Evolutionary conservation across 2,329 filamentous ascomycete genomes (phyloP).

Genomic region (Plenodomus lindquistii): DNA sequence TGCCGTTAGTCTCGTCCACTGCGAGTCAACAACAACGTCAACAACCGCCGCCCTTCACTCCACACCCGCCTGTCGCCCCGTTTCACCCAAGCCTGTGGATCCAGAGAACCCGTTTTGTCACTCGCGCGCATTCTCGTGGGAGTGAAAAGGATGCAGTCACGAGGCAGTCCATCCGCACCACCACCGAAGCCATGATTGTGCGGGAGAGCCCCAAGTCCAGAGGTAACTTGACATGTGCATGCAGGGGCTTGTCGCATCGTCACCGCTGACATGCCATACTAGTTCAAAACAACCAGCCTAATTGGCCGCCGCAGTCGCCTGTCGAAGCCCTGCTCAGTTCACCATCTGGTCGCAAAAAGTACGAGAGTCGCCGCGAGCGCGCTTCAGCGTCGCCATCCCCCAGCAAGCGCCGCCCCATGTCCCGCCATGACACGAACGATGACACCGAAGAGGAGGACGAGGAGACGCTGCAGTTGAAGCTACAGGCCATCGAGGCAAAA

Average conservation of each 20-base stretch:
- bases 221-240: constrained; percentile 27
- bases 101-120: constrained; percentile 4
- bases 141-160: constrained; percentile 31
- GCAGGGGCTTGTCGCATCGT: constrained; percentile 1
- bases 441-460: constrained; percentile 75
- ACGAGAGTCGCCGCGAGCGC: constrained; percentile 66
- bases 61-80: not conserved
- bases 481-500: constrained; percentile 86
- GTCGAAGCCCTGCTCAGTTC: constrained; percentile 67
- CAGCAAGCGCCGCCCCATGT: constrained; percentile 48
- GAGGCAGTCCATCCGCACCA: constrained; percentile 15
- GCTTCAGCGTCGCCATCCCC: constrained; percentile 63
- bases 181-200: constrained; percentile 48
- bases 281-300: constrained; percentile 47
- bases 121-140: constrained; percentile 7
- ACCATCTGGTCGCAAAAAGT: constrained; percentile 77
- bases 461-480: constrained; percentile 81
- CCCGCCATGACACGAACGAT: constrained; percentile 13
- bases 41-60: constrained; percentile 10
- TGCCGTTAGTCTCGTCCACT: not conserved
- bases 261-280: constrained; percentile 17
- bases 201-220: constrained; percentile 53
- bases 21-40: constrained; percentile 24
- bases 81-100: not conserved
- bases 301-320: constrained; percentile 67